These are phyloP conservation scores for Myriosclerotinia duriaeana DNA, from an alignment of 2,329 filamentous ascomycete species.

Conservation along the genomic window DNA sequence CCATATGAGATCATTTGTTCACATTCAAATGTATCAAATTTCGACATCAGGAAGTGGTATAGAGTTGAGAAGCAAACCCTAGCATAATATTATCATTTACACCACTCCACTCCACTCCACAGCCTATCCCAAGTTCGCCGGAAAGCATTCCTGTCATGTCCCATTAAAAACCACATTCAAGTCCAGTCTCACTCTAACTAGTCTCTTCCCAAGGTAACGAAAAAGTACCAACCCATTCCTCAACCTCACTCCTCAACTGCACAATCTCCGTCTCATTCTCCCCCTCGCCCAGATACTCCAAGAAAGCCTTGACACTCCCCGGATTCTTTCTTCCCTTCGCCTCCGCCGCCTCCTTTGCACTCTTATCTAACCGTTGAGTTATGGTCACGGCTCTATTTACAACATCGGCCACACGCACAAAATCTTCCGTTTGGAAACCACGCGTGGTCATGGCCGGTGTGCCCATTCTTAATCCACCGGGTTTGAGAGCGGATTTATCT, in stretches of 20 bases:
- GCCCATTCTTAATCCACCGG: slow-evolving; percentile 89
- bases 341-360: slow-evolving; percentile 66
- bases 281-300: slow-evolving; percentile 66
- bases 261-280: slow-evolving; percentile 69
- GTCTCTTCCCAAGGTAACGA: slow-evolving; percentile 62
- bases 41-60: background rate
- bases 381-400: slow-evolving; percentile 82
- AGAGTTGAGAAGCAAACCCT: slow-evolving; percentile 19
- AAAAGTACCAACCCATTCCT: slow-evolving; percentile 75
- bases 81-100: slow-evolving; percentile 13
- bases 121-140: background rate
- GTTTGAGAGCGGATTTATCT: slow-evolving; percentile 89
- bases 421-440: slow-evolving; percentile 87
- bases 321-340: slow-evolving; percentile 65
- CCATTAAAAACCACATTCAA: background rate
- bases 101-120: background rate
- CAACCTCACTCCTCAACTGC: slow-evolving; percentile 71
- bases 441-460: slow-evolving; percentile 97
- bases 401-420: slow-evolving; percentile 79
- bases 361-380: slow-evolving; percentile 72
- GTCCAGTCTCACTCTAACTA: background rate
- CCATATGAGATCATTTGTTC: too few relatives aligned
- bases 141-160: background rate
- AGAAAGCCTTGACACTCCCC: slow-evolving; percentile 64
- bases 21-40: too few relatives aligned